A percentile compares a stretch with the other conserved stretches of the same genome.
Evolutionary conservation across 192 early-diverging fungal genomes (phyloP).

Genomic region (Phlyctochytrium arcticum): DNA sequence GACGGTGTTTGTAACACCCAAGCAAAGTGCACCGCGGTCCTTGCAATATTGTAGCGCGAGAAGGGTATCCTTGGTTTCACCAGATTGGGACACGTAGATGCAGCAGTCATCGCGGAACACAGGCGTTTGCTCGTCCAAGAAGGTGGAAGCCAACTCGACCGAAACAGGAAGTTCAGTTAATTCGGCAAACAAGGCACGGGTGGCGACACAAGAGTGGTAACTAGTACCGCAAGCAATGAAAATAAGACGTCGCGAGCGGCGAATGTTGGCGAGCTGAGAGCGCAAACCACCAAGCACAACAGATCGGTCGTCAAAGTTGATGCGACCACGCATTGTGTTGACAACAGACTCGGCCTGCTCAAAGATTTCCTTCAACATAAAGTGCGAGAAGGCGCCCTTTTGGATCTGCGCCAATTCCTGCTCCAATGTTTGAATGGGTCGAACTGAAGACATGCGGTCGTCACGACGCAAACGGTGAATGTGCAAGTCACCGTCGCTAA

Average conservation of each 20-base stretch:
- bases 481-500: conserved; percentile 58
- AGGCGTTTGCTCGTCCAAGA: conserved; percentile 54
- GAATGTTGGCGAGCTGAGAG: conserved; percentile 53
- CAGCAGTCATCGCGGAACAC: conserved; percentile 64
- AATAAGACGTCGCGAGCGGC: conserved; percentile 55
- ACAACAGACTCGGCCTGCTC: conserved; percentile 63
- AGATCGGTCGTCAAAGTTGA: conserved; percentile 54
- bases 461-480: conserved; percentile 59
- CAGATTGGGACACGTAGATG: conserved; percentile 62
- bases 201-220: conserved; percentile 56
- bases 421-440: conserved; percentile 57
- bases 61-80: conserved; percentile 61
- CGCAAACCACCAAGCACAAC: conserved; percentile 54
- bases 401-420: conserved; percentile 57
- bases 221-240: conserved; percentile 61
- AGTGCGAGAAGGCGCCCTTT: conserved; percentile 56
- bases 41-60: conserved; percentile 59
- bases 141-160: conserved; percentile 52
- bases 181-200: conserved; percentile 56
- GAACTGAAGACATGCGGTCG: conserved; percentile 52
- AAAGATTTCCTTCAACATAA: conserved; percentile 65
- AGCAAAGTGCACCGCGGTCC: conserved; percentile 60
- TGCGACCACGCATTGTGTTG: conserved; percentile 64
- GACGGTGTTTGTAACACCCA: conserved; percentile 64
- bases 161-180: conserved; percentile 57